Evolutionary conservation across 352 stramenopile genomes (phyloP), one percentile per base, ranked within the genome.

Genomic region (Blastocystis sp.): DNA sequence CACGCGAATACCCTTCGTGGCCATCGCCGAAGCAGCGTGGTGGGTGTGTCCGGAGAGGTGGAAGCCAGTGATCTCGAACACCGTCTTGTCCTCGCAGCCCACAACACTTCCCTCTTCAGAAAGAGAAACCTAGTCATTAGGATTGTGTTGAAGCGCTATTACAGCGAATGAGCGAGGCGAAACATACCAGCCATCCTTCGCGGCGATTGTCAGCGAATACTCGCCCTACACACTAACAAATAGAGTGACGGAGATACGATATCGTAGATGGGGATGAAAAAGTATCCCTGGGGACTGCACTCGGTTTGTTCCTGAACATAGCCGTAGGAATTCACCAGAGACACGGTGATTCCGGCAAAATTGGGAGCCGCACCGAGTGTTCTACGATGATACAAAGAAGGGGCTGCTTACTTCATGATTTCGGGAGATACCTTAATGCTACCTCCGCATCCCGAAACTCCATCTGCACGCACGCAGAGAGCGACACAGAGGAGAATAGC

Each of bases 221-320:
- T 79, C 69, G 34, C 69, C 69, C 69, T 79, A 40, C 40, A 17
- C 40, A 52, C 41, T 38, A n/a, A 79, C 62, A 45, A 5, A 0
- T 40, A 21, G 19, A n/a, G 28, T 34, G 62, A 60, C 1, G 7
- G 21, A 17, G 7, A 41, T 79, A 79, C 69, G 62, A 79, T 79
- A 52, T 79, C 69, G 34, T 79, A 79, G 34, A 79, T n/a, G 62
- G 69, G 69, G 34, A 79, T 61, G 34, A 79, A 79, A 52, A 79
- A 79, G 41, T 60, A 79, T 79, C 69, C 69, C 69, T 79, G 69
- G 14, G 69, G 69, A 79, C 69, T 79, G 52, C 69, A 79, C 43
- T 38, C 69, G 11, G 69, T 79, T 60, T 61, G 40, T 60, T 79
- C 69, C 41, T 79, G 69, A 9, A 79, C 28, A 79, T 62, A 23